Evolutionary conservation across 2,329 filamentous ascomycete species (phyloP).

Genomic region (Phoma sp.): DNA sequence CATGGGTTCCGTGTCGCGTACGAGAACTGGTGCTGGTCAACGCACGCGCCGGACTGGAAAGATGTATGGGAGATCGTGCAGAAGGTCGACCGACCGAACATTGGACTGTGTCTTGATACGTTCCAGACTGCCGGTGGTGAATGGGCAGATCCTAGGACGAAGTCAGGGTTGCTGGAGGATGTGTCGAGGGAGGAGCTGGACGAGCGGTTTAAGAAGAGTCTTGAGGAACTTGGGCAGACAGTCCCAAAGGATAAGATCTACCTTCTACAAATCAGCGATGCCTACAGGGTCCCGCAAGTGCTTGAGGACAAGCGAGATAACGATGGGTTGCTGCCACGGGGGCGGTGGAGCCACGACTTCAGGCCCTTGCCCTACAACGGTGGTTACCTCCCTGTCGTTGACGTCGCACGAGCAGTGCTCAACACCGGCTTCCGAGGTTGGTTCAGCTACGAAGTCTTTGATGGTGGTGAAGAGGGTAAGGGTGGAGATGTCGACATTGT

Average conservation of each 20-base stretch:
- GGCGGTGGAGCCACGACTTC: slow-evolving; percentile 75
- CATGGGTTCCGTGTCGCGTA: slow-evolving; percentile 71
- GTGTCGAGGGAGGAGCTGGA: slow-evolving; percentile 57
- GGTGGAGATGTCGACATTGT: slow-evolving; percentile 60
- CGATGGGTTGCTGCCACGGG: slow-evolving; percentile 65
- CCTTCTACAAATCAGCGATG: slow-evolving; percentile 77
- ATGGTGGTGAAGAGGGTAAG: slow-evolving; percentile 63
- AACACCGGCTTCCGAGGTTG: slow-evolving; percentile 71
- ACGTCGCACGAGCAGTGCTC: slow-evolving; percentile 71
- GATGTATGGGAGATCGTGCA: slow-evolving; percentile 73
- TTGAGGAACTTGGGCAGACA: slow-evolving; percentile 63
- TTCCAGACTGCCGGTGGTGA: slow-evolving; percentile 78
- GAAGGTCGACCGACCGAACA: slow-evolving; percentile 68
- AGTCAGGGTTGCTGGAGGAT: slow-evolving; percentile 65
- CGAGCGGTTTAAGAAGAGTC: slow-evolving; percentile 60
- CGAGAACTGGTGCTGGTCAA: slow-evolving; percentile 85
- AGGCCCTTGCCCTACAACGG: slow-evolving; percentile 73
- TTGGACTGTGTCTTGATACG: slow-evolving; percentile 79
- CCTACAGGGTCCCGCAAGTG: slow-evolving; percentile 68
- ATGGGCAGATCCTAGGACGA: slow-evolving; percentile 74
- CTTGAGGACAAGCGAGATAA: slow-evolving; percentile 60
- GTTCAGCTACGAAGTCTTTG: slow-evolving; percentile 76
- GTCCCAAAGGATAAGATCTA: slow-evolving; percentile 76
- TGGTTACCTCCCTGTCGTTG: slow-evolving; percentile 73
- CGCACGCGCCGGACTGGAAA: slow-evolving; percentile 72